Evolutionary conservation across 345 rosid species (phyloP).

Genomic region (Ceriops tagal): DNA sequence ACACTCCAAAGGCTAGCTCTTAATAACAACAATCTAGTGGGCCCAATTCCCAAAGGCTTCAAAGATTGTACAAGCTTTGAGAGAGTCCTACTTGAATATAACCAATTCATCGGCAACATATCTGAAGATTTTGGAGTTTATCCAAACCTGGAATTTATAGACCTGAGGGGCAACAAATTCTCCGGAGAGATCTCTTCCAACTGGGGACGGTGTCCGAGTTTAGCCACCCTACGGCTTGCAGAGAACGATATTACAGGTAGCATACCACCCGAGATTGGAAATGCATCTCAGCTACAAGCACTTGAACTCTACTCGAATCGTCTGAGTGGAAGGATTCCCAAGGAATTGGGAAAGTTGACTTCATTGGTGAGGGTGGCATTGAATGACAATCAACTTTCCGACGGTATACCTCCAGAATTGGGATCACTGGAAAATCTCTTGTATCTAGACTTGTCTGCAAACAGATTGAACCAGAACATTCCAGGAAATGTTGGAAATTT

Average conservation of each 20-base stretch:
- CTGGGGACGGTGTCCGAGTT: slow-evolving; percentile 8
- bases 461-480: slow-evolving; percentile 22
- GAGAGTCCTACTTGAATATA: slow-evolving; percentile 7
- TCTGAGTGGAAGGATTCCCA: slow-evolving; percentile 32
- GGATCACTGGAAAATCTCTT: slow-evolving; percentile 5
- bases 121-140: slow-evolving; percentile 9
- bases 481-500: slow-evolving; percentile 14
- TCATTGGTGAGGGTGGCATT: not conserved
- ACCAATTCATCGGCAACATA: slow-evolving; percentile 11
- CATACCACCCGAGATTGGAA: slow-evolving; percentile 31
- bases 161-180: slow-evolving; percentile 20
- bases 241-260: slow-evolving; percentile 24
- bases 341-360: slow-evolving; percentile 24
- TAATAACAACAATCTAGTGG: not conserved
- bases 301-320: slow-evolving; percentile 41
- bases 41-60: slow-evolving; percentile 15
- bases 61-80: slow-evolving; percentile 16
- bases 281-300: slow-evolving; percentile 8
- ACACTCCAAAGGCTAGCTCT: not conserved
- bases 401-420: slow-evolving; percentile 20
- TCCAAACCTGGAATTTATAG: slow-evolving; percentile 11
- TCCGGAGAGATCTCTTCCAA: slow-evolving; percentile 23
- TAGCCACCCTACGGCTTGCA: slow-evolving; percentile 9
- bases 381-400: slow-evolving; percentile 19
- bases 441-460: slow-evolving; percentile 29